Percentiles rank a stretch among this genome's conserved stretches.
These are phyloP conservation scores for Trametes cubensis DNA, from an alignment of 768 basidiomycete genomes.

Conservation along the genomic window DNA sequence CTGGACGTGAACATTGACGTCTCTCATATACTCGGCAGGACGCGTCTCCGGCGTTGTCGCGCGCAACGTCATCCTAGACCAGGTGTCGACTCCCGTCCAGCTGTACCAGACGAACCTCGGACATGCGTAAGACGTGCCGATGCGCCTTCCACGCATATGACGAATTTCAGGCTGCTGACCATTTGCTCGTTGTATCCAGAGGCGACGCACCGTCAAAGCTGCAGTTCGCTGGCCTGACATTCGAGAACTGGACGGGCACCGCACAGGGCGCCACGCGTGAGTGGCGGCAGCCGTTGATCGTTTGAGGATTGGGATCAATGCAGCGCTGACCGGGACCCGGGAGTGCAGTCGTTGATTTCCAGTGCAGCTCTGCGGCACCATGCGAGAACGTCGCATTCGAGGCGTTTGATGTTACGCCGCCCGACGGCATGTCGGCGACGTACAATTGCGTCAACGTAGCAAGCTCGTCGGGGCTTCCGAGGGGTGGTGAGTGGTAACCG, in stretches of 20 bases:
- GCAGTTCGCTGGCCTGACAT: constrained; percentile 50
- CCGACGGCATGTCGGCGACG: constrained; percentile 38
- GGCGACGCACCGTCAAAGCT: constrained; percentile 52
- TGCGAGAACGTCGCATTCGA: constrained; percentile 48
- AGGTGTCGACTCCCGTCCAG: constrained; percentile 49
- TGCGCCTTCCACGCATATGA: too few relatives aligned
- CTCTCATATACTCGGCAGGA: constrained; percentile 34
- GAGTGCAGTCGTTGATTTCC: constrained; percentile 48
- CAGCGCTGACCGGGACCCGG: too few relatives aligned
- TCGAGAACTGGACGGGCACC: constrained; percentile 52
- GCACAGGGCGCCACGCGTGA: constrained; percentile 32
- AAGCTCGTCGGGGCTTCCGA: constrained; percentile 33
- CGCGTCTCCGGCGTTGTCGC: constrained; percentile 47
- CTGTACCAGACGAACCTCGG: constrained; percentile 56
- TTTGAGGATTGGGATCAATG: too few relatives aligned
- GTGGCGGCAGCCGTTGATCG: not conserved
- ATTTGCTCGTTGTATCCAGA: too few relatives aligned
- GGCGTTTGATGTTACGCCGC: constrained; percentile 40
- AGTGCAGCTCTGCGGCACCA: constrained; percentile 51
- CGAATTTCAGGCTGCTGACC: too few relatives aligned
- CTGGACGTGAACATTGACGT: not conserved
- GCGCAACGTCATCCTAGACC: constrained; percentile 48
- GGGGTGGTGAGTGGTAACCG: constrained; percentile 11
- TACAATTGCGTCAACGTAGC: constrained; percentile 53
- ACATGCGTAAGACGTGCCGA: constrained; percentile 43